These are phyloP conservation scores for Fusarium austroafricanum DNA, from an alignment of 2,329 filamentous ascomycete species.

Conservation along the genomic window DNA sequence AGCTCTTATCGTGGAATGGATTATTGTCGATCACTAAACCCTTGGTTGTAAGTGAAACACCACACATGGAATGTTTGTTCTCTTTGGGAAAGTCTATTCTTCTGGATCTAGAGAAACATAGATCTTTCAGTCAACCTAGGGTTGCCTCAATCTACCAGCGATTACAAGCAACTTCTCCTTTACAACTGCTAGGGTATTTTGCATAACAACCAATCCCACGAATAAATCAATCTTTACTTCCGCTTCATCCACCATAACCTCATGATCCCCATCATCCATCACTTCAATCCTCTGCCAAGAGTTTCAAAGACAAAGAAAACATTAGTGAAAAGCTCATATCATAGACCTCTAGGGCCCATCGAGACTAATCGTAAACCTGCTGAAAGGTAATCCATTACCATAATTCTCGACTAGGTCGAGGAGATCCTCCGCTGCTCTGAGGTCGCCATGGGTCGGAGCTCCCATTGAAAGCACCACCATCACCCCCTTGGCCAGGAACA, in stretches of 20 bases:
- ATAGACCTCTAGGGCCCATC: neutral
- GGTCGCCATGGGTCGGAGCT: slow-evolving; percentile 46
- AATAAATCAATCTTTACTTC: slow-evolving; percentile 23
- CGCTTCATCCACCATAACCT: slow-evolving; percentile 11
- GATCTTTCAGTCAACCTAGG: slow-evolving; percentile 30
- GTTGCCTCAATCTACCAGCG: slow-evolving; percentile 30
- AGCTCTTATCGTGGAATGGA: slow-evolving; percentile 1
- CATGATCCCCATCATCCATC: slow-evolving; percentile 8
- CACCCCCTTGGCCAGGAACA: slow-evolving; percentile 54
- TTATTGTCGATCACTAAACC: neutral
- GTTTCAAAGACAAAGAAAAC: slow-evolving; percentile 10
- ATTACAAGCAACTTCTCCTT: slow-evolving; percentile 31
- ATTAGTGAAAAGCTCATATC: slow-evolving; percentile 2
- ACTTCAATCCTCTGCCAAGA: slow-evolving; percentile 12
- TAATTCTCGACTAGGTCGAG: slow-evolving; percentile 40
- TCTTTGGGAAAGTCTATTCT: slow-evolving; percentile 14
- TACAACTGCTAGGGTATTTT: slow-evolving; percentile 41
- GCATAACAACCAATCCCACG: slow-evolving; percentile 29
- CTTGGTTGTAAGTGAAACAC: neutral
- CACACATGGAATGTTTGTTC: neutral
- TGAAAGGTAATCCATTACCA: slow-evolving; percentile 32
- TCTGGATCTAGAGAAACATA: slow-evolving; percentile 13
- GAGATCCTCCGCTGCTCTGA: slow-evolving; percentile 56
- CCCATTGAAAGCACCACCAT: slow-evolving; percentile 17
- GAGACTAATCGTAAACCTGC: neutral